phyloP scores from a whole-genome alignment of 768 basidiomycete species.

The Russula griseocarnosa region DNA sequence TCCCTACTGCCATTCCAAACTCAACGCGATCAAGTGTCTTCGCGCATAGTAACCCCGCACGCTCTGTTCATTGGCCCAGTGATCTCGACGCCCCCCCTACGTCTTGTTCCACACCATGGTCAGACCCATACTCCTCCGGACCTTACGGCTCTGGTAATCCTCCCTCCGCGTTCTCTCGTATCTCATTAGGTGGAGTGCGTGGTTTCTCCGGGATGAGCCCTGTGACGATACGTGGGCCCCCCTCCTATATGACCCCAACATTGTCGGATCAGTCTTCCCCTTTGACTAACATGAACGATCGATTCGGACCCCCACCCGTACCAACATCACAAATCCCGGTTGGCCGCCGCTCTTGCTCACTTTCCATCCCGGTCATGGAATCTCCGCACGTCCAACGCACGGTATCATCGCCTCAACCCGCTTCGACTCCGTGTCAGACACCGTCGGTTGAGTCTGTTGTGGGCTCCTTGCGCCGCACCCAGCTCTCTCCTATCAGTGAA shows the following conservation, averaged over 20 bases:
- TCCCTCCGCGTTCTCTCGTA: background rate
- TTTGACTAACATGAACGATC: background rate
- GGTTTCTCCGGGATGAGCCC: background rate
- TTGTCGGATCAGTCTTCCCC: background rate
- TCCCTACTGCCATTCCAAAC: slow-evolving; percentile 18
- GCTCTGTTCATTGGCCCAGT: slow-evolving; percentile 24
- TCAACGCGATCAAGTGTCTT: slow-evolving; percentile 19
- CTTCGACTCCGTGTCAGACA: background rate
- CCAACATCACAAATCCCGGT: background rate
- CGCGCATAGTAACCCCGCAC: slow-evolving; percentile 15
- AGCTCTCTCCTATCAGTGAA: slow-evolving; percentile 15
- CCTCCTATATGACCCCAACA: background rate
- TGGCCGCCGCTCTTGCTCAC: background rate
- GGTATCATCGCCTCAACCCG: background rate
- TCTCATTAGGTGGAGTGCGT: slow-evolving; percentile 4
- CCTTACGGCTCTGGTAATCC: background rate
- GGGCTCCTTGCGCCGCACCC: slow-evolving; percentile 7
- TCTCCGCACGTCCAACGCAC: background rate
- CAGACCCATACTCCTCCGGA: background rate
- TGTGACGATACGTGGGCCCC: background rate
- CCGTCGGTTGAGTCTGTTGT: slow-evolving; percentile 11
- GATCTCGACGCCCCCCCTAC: slow-evolving; percentile 4
- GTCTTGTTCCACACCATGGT: background rate
- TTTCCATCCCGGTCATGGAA: background rate
- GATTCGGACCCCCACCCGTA: background rate